Conservation (phyloP, 2,329 filamentous ascomycete genomes). For the Pseudocercospora fijiensis region DNA sequence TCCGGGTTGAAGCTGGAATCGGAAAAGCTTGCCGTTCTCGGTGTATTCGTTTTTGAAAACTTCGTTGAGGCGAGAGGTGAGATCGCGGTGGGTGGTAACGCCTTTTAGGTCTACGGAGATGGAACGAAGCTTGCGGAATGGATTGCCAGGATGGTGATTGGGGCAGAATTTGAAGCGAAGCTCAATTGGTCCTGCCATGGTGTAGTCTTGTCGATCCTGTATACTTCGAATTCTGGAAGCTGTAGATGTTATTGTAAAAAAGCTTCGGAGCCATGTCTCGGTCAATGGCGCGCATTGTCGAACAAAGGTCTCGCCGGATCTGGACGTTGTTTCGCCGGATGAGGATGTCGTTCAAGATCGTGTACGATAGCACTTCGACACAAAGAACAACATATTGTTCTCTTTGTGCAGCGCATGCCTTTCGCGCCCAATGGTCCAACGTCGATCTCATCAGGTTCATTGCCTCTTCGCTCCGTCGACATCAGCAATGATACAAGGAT, state of each 20-base stretch:
- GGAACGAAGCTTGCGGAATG: not conserved
- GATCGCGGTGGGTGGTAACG: not conserved
- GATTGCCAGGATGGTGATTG: not conserved
- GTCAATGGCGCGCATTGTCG: not conserved
- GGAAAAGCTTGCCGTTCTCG: not conserved
- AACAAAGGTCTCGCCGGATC: not conserved
- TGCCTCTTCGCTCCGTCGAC: not conserved
- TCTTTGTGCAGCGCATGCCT: not conserved
- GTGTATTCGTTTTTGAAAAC: not conserved
- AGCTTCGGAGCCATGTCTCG: not conserved
- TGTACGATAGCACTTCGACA: not conserved
- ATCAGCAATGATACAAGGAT: not conserved
- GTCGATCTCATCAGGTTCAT: not conserved
- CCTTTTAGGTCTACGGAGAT: not conserved
- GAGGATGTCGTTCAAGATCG: not conserved
- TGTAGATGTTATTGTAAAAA: not conserved
- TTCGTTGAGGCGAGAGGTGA: not conserved
- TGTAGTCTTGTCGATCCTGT: not conserved
- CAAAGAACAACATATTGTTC: not conserved
- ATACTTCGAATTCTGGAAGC: not conserved
- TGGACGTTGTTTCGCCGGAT: not conserved
- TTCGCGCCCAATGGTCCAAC: not conserved
- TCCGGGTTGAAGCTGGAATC: not conserved
- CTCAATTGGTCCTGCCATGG: not conserved
- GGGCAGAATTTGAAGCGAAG: not conserved